Percentiles rank a stretch among this genome's conserved stretches.
Conservation (phyloP, 2,329 filamentous ascomycete species). For the Claviceps lovelessii region DNA sequence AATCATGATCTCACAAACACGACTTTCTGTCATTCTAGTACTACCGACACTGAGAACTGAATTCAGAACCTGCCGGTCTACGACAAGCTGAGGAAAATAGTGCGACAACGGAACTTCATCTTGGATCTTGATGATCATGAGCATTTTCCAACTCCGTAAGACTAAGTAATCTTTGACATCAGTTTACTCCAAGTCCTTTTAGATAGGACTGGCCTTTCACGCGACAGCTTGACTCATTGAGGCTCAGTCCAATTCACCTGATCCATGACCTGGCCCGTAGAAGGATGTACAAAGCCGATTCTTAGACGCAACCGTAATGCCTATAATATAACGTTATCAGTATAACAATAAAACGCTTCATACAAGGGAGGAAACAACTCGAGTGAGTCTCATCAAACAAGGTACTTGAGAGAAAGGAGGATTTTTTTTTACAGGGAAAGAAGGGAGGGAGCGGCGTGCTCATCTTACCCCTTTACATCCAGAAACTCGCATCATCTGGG, state of each 20-base stretch:
- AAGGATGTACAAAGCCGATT: slow-evolving; percentile 62
- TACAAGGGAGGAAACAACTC: not conserved
- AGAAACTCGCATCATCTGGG: slow-evolving; percentile 77
- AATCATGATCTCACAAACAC: too few relatives aligned
- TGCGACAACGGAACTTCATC: too few relatives aligned
- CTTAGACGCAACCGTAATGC: slow-evolving; percentile 73
- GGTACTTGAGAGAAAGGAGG: not conserved
- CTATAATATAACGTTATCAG: slow-evolving; percentile 30
- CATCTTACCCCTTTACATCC: slow-evolving; percentile 75
- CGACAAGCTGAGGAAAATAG: too few relatives aligned
- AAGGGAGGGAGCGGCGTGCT: not conserved
- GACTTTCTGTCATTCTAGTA: too few relatives aligned
- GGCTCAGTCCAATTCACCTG: slow-evolving; percentile 96
- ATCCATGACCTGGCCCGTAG: slow-evolving; percentile 60
- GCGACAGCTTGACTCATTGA: slow-evolving; percentile 16
- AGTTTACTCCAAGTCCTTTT: not conserved
- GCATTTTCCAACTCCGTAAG: too few relatives aligned
- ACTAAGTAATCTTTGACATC: not conserved
- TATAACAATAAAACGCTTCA: not conserved
- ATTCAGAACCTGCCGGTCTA: too few relatives aligned
- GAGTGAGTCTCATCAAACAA: not conserved
- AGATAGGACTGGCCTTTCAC: not conserved
- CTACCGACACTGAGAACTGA: too few relatives aligned
- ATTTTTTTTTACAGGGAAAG: not conserved
- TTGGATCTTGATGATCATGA: too few relatives aligned